Conservation (phyloP, 2,329 filamentous ascomycete species). For the Gremmenia infestans region DNA sequence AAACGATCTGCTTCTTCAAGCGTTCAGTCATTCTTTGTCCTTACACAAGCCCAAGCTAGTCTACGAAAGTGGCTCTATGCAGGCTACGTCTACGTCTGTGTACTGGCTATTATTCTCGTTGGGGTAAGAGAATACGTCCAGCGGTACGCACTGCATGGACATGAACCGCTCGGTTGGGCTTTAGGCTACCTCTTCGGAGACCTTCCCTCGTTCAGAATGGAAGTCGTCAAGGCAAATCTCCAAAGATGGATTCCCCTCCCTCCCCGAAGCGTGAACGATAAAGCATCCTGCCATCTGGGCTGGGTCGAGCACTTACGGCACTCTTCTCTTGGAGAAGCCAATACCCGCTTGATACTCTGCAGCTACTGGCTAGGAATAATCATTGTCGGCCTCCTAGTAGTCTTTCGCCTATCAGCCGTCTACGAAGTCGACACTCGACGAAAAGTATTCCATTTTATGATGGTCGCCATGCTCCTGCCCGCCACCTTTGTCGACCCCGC, state of each 20-base stretch:
- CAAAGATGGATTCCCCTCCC: constrained; percentile 74
- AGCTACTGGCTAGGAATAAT: constrained; percentile 71
- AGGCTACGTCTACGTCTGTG: constrained; percentile 65
- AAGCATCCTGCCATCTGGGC: constrained; percentile 44
- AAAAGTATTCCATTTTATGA: constrained; percentile 98
- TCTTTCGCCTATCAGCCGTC: constrained; percentile 67
- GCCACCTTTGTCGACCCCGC: constrained; percentile 81
- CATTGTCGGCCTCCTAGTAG: constrained; percentile 63
- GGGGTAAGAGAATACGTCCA: constrained; percentile 68
- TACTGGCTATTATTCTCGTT: constrained; percentile 61
- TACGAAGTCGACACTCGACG: constrained; percentile 93
- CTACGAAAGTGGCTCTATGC: constrained; percentile 82
- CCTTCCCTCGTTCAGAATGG: constrained; percentile 63
- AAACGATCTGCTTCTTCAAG: constrained; percentile 61
- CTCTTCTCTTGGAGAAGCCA: constrained; percentile 65
- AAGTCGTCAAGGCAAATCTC: constrained; percentile 63
- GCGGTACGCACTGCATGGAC: constrained; percentile 58
- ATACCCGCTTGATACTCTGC: constrained; percentile 71
- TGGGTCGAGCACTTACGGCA: constrained; percentile 64
- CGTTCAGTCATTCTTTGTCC: constrained; percentile 68
- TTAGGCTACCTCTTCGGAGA: constrained; percentile 85
- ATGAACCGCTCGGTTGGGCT: constrained; percentile 90
- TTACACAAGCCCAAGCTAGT: constrained; percentile 74
- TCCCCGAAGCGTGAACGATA: constrained; percentile 32
- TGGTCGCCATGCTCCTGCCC: constrained; percentile 92